Evolutionary conservation across 73 alveolate genomes (phyloP).

Genomic region (Tetrahymena elliotti): DNA sequence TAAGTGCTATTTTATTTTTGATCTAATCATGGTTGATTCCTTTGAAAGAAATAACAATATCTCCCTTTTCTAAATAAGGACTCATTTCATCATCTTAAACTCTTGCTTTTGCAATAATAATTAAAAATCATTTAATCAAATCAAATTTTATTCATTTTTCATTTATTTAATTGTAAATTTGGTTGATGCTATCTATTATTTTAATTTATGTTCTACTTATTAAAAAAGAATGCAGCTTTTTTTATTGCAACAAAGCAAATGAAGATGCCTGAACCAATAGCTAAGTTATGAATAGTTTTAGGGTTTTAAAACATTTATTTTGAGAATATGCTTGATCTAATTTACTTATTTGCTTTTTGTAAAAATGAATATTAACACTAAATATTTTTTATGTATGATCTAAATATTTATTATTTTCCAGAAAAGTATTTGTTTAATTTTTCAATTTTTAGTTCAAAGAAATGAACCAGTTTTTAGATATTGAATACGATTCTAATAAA

Average conservation of each 20-base stretch:
- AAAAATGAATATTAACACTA: too few relatives aligned
- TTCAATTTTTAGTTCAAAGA: not conserved
- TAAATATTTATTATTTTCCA: too few relatives aligned
- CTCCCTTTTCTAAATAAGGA: not conserved
- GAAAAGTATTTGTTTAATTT: not conserved
- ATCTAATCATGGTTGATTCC: not conserved
- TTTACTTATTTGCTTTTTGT: too few relatives aligned
- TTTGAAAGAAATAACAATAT: not conserved
- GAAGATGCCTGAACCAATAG: not conserved
- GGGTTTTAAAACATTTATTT: not conserved
- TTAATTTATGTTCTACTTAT: not conserved
- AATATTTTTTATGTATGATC: too few relatives aligned
- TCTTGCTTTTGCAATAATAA: not conserved
- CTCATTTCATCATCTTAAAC: not conserved
- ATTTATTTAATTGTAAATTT: not conserved
- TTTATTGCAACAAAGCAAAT: not conserved
- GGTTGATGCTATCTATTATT: not conserved
- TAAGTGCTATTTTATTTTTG: not conserved
- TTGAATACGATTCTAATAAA: not conserved
- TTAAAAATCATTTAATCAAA: not conserved
- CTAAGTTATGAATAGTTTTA: not conserved
- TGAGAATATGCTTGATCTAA: too few relatives aligned
- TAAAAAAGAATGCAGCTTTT: not conserved
- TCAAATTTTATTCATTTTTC: not conserved
- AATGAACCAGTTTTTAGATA: not conserved